Evolutionary conservation across 2,329 filamentous ascomycete species (phyloP), one percentile per base, ranked within the genome.

Genomic region (Cordyceps militaris): DNA sequence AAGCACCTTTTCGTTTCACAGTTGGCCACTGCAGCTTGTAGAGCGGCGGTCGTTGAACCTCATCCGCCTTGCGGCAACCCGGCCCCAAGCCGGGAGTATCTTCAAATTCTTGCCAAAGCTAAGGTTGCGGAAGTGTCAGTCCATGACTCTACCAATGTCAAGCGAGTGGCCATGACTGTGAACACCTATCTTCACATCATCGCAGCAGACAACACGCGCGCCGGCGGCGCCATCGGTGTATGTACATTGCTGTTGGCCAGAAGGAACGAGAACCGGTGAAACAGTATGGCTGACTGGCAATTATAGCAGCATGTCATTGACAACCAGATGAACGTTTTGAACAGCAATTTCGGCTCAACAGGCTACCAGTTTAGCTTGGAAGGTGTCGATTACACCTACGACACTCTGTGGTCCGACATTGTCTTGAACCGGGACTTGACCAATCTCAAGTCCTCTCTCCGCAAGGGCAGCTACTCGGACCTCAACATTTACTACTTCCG

Each of bases 401-500:
- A 80, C 68, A 49, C 64, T 23, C 66, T 64, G 59, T 81, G 77
- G 77, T 32, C 47, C n/a, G 28, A 34, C 44, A 21, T 19, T 48
- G 7, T 8, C 9, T 21, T 70, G 44, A 47, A 73, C 61, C 58
- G 59, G 23, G 61, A 65, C 52, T 71, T 76, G 63, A 61, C 69
- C 34, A 64, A 62, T 30, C 78, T 78, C 75, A 77, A 77, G 70
- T 64, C 63, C 38, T 61, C 69, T 26, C 70, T 78, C 44, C 73
- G 73, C 60, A 71, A 73, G 66, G 72, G 72, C 56, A 66, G 59
- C 50, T 74, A 74, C 62, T 42, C 63, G 3, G 68, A 73, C 58
- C 70, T 79, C 30, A 79, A 79, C 67, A 26, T 79, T 42, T 78
- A 77, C 70, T 75, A 77, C 65, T 66, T 74, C 52, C 64, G 66